A percentile compares a stretch with the other conserved stretches of the same genome.
phyloP scores from a whole-genome alignment of 345 rosid species.

The Draba incana region DNA sequence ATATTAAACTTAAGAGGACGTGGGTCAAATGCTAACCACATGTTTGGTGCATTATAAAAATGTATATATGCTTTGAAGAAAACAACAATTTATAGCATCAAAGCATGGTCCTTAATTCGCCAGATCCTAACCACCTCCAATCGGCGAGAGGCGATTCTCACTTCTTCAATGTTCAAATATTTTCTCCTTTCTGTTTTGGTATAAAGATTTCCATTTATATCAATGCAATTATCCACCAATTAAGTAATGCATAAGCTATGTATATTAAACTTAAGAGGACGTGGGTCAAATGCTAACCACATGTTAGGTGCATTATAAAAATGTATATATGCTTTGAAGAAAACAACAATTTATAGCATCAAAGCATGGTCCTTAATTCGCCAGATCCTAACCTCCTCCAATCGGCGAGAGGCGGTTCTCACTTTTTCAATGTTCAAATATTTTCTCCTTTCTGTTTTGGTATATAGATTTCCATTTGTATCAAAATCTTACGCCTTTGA shows the following conservation, averaged over 20 bases:
- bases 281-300: constrained; percentile 41
- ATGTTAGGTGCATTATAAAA: constrained; percentile 33
- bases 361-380: constrained; percentile 33
- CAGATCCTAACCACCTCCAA: constrained; percentile 21
- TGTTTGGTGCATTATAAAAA: constrained; percentile 30
- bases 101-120: constrained; percentile 33
- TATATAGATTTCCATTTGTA: constrained; percentile 25
- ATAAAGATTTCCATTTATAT: constrained; percentile 27
- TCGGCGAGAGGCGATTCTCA: constrained; percentile 2
- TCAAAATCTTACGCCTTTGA: constrained; percentile 19
- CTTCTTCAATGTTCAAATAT: constrained; percentile 5
- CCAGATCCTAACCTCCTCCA: constrained; percentile 23
- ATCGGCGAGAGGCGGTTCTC: constrained; percentile 4
- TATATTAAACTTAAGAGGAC: constrained; percentile 19
- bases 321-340: constrained; percentile 1
- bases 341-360: constrained; percentile 31
- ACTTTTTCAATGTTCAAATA: constrained; percentile 4
- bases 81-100: constrained; percentile 30
- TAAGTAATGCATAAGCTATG: constrained; percentile 23
- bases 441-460: neutral
- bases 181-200: neutral
- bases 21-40: constrained; percentile 40
- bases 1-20: constrained; percentile 25
- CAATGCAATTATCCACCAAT: constrained; percentile 7
- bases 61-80: constrained; percentile 15